A percentile compares a stretch with the other conserved stretches of the same genome.
phyloP scores from a whole-genome alignment of 2,329 filamentous ascomycete species.

The Penicillium verrucosum region DNA sequence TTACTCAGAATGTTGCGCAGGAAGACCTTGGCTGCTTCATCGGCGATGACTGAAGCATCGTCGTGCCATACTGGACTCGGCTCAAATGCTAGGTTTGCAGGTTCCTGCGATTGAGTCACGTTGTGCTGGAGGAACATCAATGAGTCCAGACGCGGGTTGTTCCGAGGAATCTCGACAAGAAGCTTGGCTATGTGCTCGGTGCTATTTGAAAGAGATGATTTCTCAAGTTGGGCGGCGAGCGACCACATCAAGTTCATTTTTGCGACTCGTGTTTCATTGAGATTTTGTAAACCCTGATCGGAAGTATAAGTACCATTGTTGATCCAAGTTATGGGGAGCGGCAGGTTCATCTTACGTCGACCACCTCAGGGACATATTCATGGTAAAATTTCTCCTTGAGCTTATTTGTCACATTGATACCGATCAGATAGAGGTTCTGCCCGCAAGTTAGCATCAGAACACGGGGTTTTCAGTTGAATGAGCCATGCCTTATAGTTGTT shows the following conservation, averaged over 20 bases:
- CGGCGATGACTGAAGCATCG: slow-evolving; percentile 78
- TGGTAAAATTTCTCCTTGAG: slow-evolving; percentile 97
- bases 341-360: slow-evolving; percentile 62
- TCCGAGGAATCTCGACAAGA: slow-evolving; percentile 76
- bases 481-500: slow-evolving; percentile 74
- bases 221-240: slow-evolving; percentile 74
- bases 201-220: slow-evolving; percentile 71
- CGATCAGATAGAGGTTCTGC: slow-evolving; percentile 89
- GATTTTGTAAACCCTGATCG: slow-evolving; percentile 69
- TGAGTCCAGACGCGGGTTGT: slow-evolving; percentile 83
- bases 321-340: not conserved
- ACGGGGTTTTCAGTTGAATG: no score
- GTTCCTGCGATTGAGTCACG: slow-evolving; percentile 75
- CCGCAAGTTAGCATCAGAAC: slow-evolving; percentile 24
- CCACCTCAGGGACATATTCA: slow-evolving; percentile 88
- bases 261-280: slow-evolving; percentile 81
- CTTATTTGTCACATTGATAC: slow-evolving; percentile 95
- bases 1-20: slow-evolving; percentile 88
- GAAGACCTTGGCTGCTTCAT: slow-evolving; percentile 84
- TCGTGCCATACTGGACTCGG: slow-evolving; percentile 97
- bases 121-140: slow-evolving; percentile 99
- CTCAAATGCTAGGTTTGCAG: slow-evolving; percentile 80
- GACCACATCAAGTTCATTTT: slow-evolving; percentile 86
- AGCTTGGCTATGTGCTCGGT: slow-evolving; percentile 69
- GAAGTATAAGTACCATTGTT: slow-evolving; percentile 8